A percentile compares a stretch with the other conserved stretches of the same genome.
Conservation (phyloP, 768 basidiomycete species). For the Gymnopilus junonius region DNA sequence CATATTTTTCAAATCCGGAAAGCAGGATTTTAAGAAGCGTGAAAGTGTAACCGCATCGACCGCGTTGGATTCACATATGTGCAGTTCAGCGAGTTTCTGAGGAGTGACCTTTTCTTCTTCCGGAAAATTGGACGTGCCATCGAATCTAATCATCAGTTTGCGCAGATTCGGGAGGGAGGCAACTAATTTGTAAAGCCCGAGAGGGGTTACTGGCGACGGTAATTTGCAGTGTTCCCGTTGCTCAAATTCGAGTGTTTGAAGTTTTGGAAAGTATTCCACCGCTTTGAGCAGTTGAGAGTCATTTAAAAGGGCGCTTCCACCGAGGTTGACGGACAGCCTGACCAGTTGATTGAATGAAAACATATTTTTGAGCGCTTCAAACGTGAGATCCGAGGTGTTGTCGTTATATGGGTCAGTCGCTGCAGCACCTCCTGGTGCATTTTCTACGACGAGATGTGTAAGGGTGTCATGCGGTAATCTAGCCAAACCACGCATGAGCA, state of each 20-base stretch:
- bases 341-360: neutral
- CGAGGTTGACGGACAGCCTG: neutral
- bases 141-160: neutral
- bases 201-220: neutral
- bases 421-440: neutral
- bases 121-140: neutral
- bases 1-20: neutral
- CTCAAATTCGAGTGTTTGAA: neutral
- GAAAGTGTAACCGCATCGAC: neutral
- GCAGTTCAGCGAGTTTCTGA: neutral
- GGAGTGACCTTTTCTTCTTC: neutral
- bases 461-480: neutral
- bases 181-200: neutral
- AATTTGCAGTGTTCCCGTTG: neutral
- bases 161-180: neutral
- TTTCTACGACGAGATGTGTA: neutral
- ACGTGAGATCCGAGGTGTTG: neutral
- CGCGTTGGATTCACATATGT: neutral
- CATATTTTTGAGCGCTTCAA: neutral
- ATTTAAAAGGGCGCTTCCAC: neutral
- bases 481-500: neutral
- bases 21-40: neutral
- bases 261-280: neutral
- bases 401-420: neutral
- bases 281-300: neutral